Conservation (phyloP, 228 moss, liverwort and hornwort genomes). For the Sphagnum fallax region DNA sequence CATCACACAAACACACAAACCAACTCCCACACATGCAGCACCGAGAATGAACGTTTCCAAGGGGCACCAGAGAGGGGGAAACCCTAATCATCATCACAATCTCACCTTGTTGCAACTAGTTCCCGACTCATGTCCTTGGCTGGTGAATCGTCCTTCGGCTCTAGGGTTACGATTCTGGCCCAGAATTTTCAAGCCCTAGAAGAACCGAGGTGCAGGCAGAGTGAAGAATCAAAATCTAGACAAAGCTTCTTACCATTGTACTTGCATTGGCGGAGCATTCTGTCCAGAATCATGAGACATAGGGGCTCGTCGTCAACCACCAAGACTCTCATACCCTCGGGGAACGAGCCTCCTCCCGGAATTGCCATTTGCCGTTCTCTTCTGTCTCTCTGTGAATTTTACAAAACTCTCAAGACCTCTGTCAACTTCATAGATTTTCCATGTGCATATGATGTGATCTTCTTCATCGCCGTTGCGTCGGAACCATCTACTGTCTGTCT, state of each 20-base stretch:
- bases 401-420: no score
- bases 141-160: neutral
- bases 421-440: no score
- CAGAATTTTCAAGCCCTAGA: neutral
- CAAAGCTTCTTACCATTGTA: slow-evolving; percentile 54
- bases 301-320: slow-evolving; percentile 91
- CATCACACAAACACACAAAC: no score
- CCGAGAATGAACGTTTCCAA: no score
- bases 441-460: no score
- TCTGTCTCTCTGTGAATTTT: slow-evolving; percentile 2
- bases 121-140: neutral
- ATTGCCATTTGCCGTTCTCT: slow-evolving; percentile 36
- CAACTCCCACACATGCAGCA: no score
- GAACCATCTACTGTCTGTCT: no score
- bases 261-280: slow-evolving; percentile 81
- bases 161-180: neutral
- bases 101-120: no score
- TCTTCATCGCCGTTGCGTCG: no score
- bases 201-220: neutral
- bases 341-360: slow-evolving; percentile 65
- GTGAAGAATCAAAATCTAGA: neutral
- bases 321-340: slow-evolving; percentile 71
- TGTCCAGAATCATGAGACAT: slow-evolving; percentile 75
- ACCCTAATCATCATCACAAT: no score
- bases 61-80: no score